A percentile compares a stretch with the other conserved stretches of the same genome.
These are phyloP conservation scores for Choanephora cucurbitarum DNA, from an alignment of 371 early-diverging fungal genomes.

Conservation along the genomic window DNA sequence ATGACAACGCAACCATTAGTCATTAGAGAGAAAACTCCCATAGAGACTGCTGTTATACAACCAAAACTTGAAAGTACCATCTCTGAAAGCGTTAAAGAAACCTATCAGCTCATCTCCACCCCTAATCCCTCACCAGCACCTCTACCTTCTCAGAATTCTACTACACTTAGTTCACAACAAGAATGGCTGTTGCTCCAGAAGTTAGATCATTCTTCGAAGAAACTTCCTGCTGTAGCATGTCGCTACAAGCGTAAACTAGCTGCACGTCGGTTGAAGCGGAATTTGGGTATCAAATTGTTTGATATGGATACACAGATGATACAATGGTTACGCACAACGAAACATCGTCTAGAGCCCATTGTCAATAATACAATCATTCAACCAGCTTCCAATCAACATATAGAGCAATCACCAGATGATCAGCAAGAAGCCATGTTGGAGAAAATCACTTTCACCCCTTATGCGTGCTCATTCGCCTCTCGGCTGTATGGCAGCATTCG, in stretches of 20 bases:
- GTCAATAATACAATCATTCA: slow-evolving; percentile 34
- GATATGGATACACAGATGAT: slow-evolving; percentile 60
- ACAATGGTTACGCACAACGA: slow-evolving; percentile 24
- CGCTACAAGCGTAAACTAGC: slow-evolving; percentile 71
- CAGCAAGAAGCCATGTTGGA: slow-evolving; percentile 15
- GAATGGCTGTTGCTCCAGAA: slow-evolving; percentile 65
- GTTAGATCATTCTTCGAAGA: slow-evolving; percentile 50
- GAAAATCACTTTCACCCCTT: slow-evolving; percentile 55
- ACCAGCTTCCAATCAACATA: slow-evolving; percentile 25
- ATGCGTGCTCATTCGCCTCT: slow-evolving; percentile 71
- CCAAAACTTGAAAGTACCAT: no score
- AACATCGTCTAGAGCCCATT: slow-evolving; percentile 33
- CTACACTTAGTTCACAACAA: slow-evolving; percentile 40
- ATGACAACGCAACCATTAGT: no score
- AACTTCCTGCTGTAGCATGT: slow-evolving; percentile 51
- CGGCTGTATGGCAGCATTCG: slow-evolving; percentile 69
- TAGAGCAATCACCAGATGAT: slow-evolving; percentile 9
- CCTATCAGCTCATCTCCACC: background rate
- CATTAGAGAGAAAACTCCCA: no score
- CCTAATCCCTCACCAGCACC: background rate
- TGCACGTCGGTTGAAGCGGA: slow-evolving; percentile 63
- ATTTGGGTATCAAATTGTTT: slow-evolving; percentile 62
- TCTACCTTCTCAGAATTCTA: background rate
- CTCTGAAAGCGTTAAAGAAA: background rate
- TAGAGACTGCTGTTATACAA: no score